Evolutionary conservation across 768 basidiomycete species (phyloP), one percentile per base, ranked within the genome.

Genomic region (Boletus reticuloceps): DNA sequence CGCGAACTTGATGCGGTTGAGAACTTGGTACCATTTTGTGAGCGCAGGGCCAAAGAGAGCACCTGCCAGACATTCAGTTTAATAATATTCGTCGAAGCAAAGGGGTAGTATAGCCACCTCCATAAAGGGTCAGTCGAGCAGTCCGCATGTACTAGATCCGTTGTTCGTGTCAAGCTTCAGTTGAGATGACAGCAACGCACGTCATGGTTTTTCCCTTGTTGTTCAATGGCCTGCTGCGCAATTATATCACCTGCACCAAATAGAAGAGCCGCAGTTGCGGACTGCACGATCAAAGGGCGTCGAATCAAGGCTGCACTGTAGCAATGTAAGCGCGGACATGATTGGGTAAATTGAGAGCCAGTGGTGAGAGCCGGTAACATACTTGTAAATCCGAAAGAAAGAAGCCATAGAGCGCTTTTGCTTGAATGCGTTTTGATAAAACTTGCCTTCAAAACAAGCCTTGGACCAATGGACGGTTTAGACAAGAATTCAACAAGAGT

Each of bases 211-310:
- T 65, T 75, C 7, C 91, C 90, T 59, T 76, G 81, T 63, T 76
- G 77, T 66, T 95, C 94, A 19, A 95, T 80, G 1, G 74, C 80
- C 70, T 96, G 94, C 71, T 97, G 94, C 0, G 94, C 94, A 41
- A 95, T 80, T 1, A 94, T 63, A 66, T 93, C 91, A 20, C 89
- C 90, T 7, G 80, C 75, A 42, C 88, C 85, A 58, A 91, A 92
- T 10, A 92, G 73, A 48, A 86, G 61, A 1, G 79, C 82, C 0
- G 86, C 86, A 1, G 88, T 88, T 1, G 72, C 70, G 53, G 84
- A 88, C 60, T 89, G 86, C 3, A 83, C 72, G 17, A 82, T 51
- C 73, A 88, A 75, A 0, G 89, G 88, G 13, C 82, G 77, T 12
- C 84, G 80, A 48, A 86, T 70, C 20, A 90, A 77, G 19, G 79